Evolutionary conservation across 495 filamentous ascomycete species (phyloP).

Genomic region (Glarea lozoyensis): DNA sequence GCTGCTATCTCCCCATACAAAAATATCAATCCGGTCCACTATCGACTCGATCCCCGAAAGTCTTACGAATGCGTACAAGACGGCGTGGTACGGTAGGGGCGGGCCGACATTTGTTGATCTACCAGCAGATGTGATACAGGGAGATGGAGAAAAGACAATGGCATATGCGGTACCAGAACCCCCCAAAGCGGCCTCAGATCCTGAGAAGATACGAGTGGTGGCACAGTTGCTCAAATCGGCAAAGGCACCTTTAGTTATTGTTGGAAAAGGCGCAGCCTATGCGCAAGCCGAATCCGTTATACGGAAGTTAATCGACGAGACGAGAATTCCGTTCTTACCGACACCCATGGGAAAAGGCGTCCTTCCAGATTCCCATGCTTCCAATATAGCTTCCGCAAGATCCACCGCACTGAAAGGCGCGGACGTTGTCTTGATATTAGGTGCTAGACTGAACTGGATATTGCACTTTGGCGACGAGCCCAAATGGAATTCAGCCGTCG

Average conservation of each 20-base stretch:
- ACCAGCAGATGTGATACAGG: slow-evolving; percentile 53
- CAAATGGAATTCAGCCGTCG: slow-evolving; percentile 44
- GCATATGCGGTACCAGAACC: slow-evolving; percentile 25
- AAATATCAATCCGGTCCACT: slow-evolving; percentile 43
- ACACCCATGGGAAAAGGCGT: slow-evolving; percentile 60
- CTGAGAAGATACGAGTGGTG: slow-evolving; percentile 32
- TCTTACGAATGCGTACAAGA: slow-evolving; percentile 46
- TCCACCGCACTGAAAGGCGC: slow-evolving; percentile 47
- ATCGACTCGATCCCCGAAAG: slow-evolving; percentile 40
- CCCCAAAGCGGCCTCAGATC: slow-evolving; percentile 36
- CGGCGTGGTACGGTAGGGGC: slow-evolving; percentile 48
- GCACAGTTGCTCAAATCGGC: slow-evolving; percentile 39
- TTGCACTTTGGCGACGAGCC: slow-evolving; percentile 51
- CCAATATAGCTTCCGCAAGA: slow-evolving; percentile 47
- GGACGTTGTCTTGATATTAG: slow-evolving; percentile 51
- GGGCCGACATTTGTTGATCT: slow-evolving; percentile 53
- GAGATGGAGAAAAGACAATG: slow-evolving; percentile 18
- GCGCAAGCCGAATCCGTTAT: slow-evolving; percentile 42
- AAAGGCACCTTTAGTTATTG: slow-evolving; percentile 44
- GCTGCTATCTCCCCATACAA: slow-evolving; percentile 49
- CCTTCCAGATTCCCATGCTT: slow-evolving; percentile 45
- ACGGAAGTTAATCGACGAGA: slow-evolving; percentile 37
- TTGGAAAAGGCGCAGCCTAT: slow-evolving; percentile 57
- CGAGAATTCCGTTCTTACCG: slow-evolving; percentile 50
- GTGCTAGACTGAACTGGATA: slow-evolving; percentile 58